These are phyloP conservation scores for Quercus agrifolia DNA, from an alignment of 306 rosid species.

Conservation along the genomic window DNA sequence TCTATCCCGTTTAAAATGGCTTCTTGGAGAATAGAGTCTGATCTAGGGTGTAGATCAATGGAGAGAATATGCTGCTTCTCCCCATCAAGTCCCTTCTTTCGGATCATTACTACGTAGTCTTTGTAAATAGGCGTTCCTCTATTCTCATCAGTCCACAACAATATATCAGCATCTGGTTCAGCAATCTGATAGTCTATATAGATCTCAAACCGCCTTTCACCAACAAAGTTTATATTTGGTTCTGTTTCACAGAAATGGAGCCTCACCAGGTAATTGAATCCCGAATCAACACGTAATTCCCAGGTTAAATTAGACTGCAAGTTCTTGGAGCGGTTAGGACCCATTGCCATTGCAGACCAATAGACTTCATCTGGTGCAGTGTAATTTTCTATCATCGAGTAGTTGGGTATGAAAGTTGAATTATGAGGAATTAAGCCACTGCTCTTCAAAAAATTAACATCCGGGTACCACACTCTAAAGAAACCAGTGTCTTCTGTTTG, in stretches of 20 bases:
- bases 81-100: not conserved
- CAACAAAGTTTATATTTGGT: fast-evolving
- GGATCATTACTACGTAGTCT: not conserved
- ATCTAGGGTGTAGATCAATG: not conserved
- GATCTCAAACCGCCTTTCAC: not conserved
- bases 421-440: fast-evolving
- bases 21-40: fast-evolving
- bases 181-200: not conserved
- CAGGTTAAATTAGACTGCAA: not conserved
- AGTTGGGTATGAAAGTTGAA: not conserved
- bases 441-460: fast-evolving
- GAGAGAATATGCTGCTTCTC: not conserved
- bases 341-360: not conserved
- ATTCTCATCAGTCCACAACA: not conserved
- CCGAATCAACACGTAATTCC: not conserved
- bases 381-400: not conserved
- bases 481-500: not conserved
- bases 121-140: not conserved
- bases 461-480: not conserved
- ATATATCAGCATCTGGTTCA: not conserved
- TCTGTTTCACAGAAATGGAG: not conserved
- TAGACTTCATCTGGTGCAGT: not conserved
- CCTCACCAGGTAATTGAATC: not conserved
- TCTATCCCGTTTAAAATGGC: too few species aligned
- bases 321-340: not conserved